phyloP scores from a whole-genome alignment of 2,329 filamentous ascomycete genomes.

The Beauveria varroae region DNA sequence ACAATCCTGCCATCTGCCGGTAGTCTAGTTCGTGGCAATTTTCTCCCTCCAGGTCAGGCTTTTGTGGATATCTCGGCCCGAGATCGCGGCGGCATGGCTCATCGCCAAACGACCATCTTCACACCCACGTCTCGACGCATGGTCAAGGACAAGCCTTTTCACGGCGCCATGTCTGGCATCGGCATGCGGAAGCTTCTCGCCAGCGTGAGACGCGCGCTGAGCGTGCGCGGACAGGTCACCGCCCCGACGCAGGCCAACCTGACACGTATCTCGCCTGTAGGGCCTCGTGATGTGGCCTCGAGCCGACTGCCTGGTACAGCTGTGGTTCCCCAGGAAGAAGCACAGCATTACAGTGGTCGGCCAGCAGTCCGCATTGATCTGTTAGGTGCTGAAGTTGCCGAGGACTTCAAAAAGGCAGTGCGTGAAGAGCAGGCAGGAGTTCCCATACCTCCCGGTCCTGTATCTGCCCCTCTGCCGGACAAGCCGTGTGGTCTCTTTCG shows the following conservation, averaged over 20 bases:
- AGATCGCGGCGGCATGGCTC: conserved; percentile 35
- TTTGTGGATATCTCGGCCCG: conserved; percentile 63
- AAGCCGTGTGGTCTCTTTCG: conserved; percentile 34
- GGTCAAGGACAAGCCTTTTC: conserved; percentile 40
- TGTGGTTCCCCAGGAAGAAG: conserved; percentile 48
- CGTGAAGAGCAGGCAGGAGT: conserved; percentile 45
- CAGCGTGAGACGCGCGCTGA: conserved; percentile 75
- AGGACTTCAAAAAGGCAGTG: conserved; percentile 72
- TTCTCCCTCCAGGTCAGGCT: conserved; percentile 75
- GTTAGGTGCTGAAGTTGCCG: conserved; percentile 68
- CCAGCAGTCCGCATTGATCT: conserved; percentile 67
- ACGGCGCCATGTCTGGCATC: conserved; percentile 57
- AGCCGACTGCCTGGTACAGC: conserved; percentile 54
- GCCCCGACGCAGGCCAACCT: conserved; percentile 40
- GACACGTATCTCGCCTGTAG: conserved; percentile 40
- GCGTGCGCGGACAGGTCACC: conserved; percentile 44
- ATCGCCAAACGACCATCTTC: conserved; percentile 48
- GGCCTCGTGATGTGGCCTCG: conserved; percentile 44
- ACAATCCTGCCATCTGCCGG: conserved; percentile 65
- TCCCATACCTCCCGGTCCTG: conserved; percentile 16
- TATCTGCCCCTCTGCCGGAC: conserved; percentile 26
- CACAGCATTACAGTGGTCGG: conserved; percentile 34
- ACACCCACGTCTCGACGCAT: conserved; percentile 30
- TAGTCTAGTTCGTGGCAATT: conserved; percentile 77
- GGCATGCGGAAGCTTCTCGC: conserved; percentile 83